Evolutionary conservation across 805 yeast genomes (phyloP).

Genomic region (Suhomyces emberorum): DNA sequence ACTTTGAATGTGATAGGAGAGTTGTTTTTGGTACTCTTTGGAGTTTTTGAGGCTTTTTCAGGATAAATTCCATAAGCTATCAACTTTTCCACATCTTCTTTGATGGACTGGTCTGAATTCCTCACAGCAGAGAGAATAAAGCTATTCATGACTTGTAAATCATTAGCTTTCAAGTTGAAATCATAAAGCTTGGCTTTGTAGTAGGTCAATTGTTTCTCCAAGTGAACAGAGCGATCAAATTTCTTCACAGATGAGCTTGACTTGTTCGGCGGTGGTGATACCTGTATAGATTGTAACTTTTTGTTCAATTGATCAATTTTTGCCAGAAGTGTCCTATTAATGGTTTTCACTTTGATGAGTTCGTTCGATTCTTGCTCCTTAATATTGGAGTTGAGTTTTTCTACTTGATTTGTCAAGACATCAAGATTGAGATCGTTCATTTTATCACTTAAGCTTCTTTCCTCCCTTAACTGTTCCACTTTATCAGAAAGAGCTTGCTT

Average conservation of each 20-base stretch:
- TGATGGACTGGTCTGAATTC: slow-evolving; percentile 23
- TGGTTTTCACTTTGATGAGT: slow-evolving; percentile 5
- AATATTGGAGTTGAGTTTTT: slow-evolving; percentile 2
- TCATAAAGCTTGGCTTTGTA: slow-evolving; percentile 49
- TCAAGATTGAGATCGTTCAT: slow-evolving; percentile 7
- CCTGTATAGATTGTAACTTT: slow-evolving; percentile 29
- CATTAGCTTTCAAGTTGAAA: slow-evolving; percentile 31
- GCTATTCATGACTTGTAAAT: slow-evolving; percentile 33
- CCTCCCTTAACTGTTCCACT: slow-evolving; percentile 1
- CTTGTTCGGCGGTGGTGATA: too few relatives aligned
- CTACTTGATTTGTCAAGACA: slow-evolving; percentile 10
- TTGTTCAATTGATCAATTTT: slow-evolving; percentile 20
- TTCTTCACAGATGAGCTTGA: neutral
- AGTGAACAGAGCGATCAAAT: slow-evolving; percentile 15
- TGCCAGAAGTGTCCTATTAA: slow-evolving; percentile 9
- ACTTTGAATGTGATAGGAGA: slow-evolving; percentile 25
- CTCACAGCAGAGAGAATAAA: slow-evolving; percentile 27
- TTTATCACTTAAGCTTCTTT: slow-evolving; percentile 1
- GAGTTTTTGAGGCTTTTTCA: slow-evolving; percentile 17
- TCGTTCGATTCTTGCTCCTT: slow-evolving; percentile 15
- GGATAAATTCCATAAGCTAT: slow-evolving; percentile 34
- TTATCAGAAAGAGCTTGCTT: slow-evolving; percentile 1
- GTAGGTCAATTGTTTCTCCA: slow-evolving; percentile 42
- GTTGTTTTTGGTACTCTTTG: slow-evolving; percentile 11
- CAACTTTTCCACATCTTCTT: slow-evolving; percentile 26